phyloP scores from a whole-genome alignment of 164 flowering plant genomes.

The Litsea cubeba region DNA sequence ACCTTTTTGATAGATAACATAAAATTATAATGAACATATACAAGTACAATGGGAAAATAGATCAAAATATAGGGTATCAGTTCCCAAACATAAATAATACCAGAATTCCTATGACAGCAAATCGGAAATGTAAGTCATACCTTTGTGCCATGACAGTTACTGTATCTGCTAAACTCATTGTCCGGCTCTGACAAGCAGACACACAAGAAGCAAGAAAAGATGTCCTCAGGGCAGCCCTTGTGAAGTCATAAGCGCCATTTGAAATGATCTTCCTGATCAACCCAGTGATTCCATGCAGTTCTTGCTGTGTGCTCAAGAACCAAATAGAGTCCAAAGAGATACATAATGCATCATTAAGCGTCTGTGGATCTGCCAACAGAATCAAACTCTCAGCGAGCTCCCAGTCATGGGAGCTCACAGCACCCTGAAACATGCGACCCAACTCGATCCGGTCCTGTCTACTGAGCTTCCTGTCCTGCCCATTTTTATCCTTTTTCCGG shows the following conservation, averaged over 20 bases:
- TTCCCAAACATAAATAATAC: not conserved
- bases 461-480: constrained; percentile 57
- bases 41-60: not conserved
- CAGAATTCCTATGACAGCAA: not conserved
- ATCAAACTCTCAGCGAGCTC: constrained; percentile 78
- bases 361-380: constrained; percentile 68
- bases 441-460: constrained; percentile 81
- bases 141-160: constrained; percentile 94
- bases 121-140: constrained; percentile 24
- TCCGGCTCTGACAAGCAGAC: constrained; percentile 87
- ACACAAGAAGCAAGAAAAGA: constrained; percentile 96
- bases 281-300: constrained; percentile 65
- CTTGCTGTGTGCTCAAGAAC: constrained; percentile 70
- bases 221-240: constrained; percentile 90
- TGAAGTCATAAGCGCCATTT: constrained; percentile 86
- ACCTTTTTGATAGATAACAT: no score
- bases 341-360: constrained; percentile 85
- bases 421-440: constrained; percentile 72
- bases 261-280: constrained; percentile 66
- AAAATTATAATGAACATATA: not conserved
- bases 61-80: not conserved
- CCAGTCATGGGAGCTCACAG: constrained; percentile 86
- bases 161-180: constrained; percentile 83
- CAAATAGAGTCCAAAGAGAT: constrained; percentile 83
- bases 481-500: constrained; percentile 40